Percentiles rank a stretch among this genome's conserved stretches.
Conservation (phyloP, 441 rosid species). For the Adansonia madagascariensis region DNA sequence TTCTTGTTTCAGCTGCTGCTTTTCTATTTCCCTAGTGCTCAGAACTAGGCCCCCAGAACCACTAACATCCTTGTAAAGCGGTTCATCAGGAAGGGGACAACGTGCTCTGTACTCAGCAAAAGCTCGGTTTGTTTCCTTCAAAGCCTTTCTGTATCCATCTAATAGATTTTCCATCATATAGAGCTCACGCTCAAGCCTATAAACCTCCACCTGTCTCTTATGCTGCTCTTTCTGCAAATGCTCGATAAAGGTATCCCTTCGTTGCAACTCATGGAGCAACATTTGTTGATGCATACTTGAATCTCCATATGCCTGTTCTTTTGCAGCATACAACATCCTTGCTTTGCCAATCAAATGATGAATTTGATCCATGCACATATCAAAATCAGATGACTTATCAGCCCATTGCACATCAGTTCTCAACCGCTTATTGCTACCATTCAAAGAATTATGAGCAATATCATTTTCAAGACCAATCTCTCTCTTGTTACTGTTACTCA, state of each 20-base stretch:
- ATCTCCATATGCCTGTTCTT: conserved; percentile 52
- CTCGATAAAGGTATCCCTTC: conserved; percentile 48
- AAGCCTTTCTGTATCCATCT: conserved; percentile 71
- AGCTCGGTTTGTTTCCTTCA: conserved; percentile 64
- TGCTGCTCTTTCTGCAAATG: conserved; percentile 71
- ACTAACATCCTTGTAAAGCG: conserved; percentile 71
- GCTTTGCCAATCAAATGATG: conserved; percentile 52
- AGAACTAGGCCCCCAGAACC: conserved; percentile 85
- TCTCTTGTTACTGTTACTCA: conserved; percentile 60
- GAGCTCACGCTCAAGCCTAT: conserved; percentile 73
- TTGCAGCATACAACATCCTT: conserved; percentile 49
- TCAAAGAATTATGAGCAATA: conserved; percentile 47
- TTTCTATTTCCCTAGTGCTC: conserved; percentile 67
- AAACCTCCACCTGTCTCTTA: conserved; percentile 50
- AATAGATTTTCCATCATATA: conserved; percentile 64
- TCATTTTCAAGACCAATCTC: conserved; percentile 57
- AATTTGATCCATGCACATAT: conserved; percentile 53
- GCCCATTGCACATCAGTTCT: conserved; percentile 63
- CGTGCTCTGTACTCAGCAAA: conserved; percentile 67
- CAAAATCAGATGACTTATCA: conserved; percentile 51
- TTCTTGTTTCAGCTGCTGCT: conserved; percentile 63
- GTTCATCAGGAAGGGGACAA: conserved; percentile 57
- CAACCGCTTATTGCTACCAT: conserved; percentile 64
- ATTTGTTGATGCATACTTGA: conserved; percentile 57
- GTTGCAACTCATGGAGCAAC: conserved; percentile 55